Base-by-base conservation (phyloP, 768 basidiomycete genomes). In the Trametes cingulata region DNA sequence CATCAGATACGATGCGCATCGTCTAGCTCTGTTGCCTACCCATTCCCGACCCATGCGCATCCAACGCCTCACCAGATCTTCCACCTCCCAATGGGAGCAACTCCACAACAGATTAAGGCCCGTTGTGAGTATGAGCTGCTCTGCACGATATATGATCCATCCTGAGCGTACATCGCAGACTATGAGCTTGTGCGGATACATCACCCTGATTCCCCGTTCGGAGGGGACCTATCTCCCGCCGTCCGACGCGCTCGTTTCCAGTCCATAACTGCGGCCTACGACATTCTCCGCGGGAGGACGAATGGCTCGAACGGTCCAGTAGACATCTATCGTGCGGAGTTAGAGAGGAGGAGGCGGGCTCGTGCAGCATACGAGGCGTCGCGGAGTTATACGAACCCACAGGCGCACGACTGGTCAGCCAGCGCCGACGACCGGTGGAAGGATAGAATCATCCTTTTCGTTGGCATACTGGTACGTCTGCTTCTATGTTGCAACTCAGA, bases 11-110 rank as follows among this genome's bases (percentile, higher is more conserved):
- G 70, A 15, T 25, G 20, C 24, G 68, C 69, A 1, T 69, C 70
- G 10, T 65, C 68, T 4, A 64, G 68, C 13, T 49, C 67, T 13
- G 61, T 61, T 33, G 67, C 63, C 0, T 78, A 75, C 51, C 83
- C 85, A 0, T 90, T 82, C 53, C 88, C 88, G 0, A 67, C 63
- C 5, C 72, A 82, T 57, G 61, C 78, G 0, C 77, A 77, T 48
- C 88, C 88, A 12, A 82, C 85, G 0, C 85, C 88, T 0, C 76
- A 87, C 70, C 84, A 91, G 71, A 88, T 91, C 55, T 91, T 91
- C 68, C 88, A 89, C 67, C 78, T 91, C 3, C 74, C 82, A 2
- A 67, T 64, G 0, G 74, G 76, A 20, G 86, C 86, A 19, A 79
- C 84, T 0, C 84, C 84, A 66, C 68, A 73, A 35, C 80, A 88